Percentiles rank a stretch among this genome's conserved stretches.
These are phyloP conservation scores for Gastrodia elata DNA, from an alignment of 106 monocot genomes.

Conservation along the genomic window DNA sequence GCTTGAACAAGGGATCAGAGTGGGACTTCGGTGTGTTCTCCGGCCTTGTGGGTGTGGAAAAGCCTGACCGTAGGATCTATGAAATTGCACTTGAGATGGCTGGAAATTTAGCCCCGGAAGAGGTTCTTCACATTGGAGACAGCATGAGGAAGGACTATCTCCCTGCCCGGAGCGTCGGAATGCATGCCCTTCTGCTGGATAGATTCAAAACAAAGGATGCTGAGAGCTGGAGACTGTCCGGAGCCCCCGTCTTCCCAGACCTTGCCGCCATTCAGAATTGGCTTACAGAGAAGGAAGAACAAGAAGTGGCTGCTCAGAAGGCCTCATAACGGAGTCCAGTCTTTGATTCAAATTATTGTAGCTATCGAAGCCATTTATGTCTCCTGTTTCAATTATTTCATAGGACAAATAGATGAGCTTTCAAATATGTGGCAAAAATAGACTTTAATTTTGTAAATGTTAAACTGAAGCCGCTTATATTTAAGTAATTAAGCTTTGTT, in stretches of 20 bases:
- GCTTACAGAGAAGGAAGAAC: conserved; percentile 44
- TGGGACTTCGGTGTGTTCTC: conserved; percentile 99
- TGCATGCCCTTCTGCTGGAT: conserved; percentile 79
- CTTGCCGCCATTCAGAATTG: conserved; percentile 59
- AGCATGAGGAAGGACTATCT: conserved; percentile 87
- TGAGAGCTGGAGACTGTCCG: conserved; percentile 58
- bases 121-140: conserved; percentile 80
- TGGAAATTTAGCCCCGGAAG: conserved; percentile 56
- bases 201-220: conserved; percentile 86
- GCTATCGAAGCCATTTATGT: neutral
- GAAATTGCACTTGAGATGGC: conserved; percentile 83
- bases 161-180: conserved; percentile 73
- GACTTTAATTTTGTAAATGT: no score
- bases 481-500: no score
- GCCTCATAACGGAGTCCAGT: neutral
- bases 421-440: no score
- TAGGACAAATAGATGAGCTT: no score
- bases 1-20: conserved; percentile 83
- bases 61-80: conserved; percentile 74
- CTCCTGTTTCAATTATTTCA: no score
- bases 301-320: conserved; percentile 8
- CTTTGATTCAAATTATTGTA: neutral
- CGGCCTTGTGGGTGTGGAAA: conserved; percentile 74
- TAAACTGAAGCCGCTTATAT: no score
- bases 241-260: conserved; percentile 69